Conservation (phyloP, 2,329 filamentous ascomycete species). For the Zopfia rhizophila region DNA sequence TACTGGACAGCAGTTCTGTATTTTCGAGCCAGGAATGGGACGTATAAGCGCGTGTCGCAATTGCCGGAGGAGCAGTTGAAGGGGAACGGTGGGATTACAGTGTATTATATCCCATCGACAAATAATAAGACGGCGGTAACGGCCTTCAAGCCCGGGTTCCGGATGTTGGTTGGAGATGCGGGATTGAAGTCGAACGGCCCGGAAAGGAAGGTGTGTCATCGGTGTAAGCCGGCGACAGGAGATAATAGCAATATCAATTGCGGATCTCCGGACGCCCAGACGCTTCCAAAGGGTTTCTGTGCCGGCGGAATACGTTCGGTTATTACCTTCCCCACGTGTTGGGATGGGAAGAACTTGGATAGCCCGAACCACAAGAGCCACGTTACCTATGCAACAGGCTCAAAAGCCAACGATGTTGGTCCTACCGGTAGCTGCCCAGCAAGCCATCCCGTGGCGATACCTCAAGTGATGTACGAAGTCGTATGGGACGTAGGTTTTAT, state of each 20-base stretch:
- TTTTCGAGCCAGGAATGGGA: slow-evolving; percentile 40
- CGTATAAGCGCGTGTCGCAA: slow-evolving; percentile 40
- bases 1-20: slow-evolving; percentile 44
- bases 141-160: slow-evolving; percentile 69
- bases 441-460: slow-evolving; percentile 39
- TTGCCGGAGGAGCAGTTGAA: slow-evolving; percentile 25
- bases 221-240: slow-evolving; percentile 34
- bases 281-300: slow-evolving; percentile 55
- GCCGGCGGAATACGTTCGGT: slow-evolving; percentile 68
- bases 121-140: slow-evolving; percentile 44
- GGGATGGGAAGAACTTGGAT: slow-evolving; percentile 69
- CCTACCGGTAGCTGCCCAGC: slow-evolving; percentile 37
- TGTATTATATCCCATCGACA: slow-evolving; percentile 38
- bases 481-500: slow-evolving; percentile 36
- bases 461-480: slow-evolving; percentile 45
- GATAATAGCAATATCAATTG: slow-evolving; percentile 36
- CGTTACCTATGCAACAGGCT: slow-evolving; percentile 62
- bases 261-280: slow-evolving; percentile 30
- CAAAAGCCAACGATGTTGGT: slow-evolving; percentile 33
- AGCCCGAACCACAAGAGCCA: slow-evolving; percentile 70
- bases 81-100: slow-evolving; percentile 37
- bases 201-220: slow-evolving; percentile 35
- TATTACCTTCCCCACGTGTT: slow-evolving; percentile 78
- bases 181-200: not conserved
- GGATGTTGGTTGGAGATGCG: slow-evolving; percentile 27